phyloP scores from a whole-genome alignment of 352 stramenopile genomes.

The Phytophthora brassicae region DNA sequence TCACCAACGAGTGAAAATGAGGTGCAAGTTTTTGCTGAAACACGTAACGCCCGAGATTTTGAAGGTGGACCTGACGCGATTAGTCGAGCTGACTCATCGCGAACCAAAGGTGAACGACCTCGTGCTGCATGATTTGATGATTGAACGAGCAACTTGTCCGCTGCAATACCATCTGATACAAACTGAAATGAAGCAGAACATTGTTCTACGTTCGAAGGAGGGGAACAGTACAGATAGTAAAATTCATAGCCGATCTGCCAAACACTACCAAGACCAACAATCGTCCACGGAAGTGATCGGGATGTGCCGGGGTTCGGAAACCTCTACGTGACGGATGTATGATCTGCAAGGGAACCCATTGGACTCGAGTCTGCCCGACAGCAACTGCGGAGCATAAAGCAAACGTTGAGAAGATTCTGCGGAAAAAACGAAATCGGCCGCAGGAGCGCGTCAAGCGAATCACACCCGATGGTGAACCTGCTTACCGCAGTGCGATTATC shows the following conservation, averaged over 20 bases:
- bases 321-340: not conserved
- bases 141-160: constrained; percentile 7
- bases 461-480: not conserved
- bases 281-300: not conserved
- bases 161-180: constrained; percentile 21
- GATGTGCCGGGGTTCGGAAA: not conserved
- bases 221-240: not conserved
- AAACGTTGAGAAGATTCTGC: not conserved
- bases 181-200: constrained; percentile 6
- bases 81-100: constrained; percentile 13
- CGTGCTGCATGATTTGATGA: constrained; percentile 13
- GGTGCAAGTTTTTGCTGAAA: constrained; percentile 19
- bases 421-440: not conserved
- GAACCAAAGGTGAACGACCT: constrained; percentile 14
- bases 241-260: not conserved
- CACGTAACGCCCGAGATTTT: constrained; percentile 15
- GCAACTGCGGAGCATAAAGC: constrained; percentile 10
- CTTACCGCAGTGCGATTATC: not conserved
- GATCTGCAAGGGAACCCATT: constrained; percentile 7
- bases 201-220: not conserved
- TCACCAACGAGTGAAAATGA: no score
- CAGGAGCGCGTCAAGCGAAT: not conserved
- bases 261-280: not conserved
- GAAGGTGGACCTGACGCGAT: constrained; percentile 7
- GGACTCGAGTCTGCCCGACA: constrained; percentile 5